These are phyloP conservation scores for Auricularia auricula-judae DNA, from an alignment of 768 basidiomycete species.

Conservation along the genomic window DNA sequence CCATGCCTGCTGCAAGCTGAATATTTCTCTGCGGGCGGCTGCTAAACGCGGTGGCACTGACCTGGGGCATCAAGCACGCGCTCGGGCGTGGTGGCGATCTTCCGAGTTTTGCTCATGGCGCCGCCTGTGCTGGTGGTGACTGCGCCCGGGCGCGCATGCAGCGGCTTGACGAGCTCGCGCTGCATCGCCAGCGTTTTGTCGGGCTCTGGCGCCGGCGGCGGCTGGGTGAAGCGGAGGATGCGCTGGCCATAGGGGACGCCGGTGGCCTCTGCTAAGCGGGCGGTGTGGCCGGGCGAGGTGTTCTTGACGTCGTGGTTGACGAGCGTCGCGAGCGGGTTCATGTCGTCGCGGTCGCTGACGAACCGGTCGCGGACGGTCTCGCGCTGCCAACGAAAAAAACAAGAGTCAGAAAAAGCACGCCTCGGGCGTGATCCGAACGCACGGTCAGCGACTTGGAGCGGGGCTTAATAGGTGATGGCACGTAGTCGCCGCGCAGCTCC, in stretches of 20 bases:
- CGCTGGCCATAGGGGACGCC: constrained; percentile 71
- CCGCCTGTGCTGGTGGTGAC: constrained; percentile 50
- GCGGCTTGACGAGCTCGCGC: constrained; percentile 64
- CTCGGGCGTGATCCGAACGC: not conserved
- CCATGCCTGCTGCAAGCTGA: constrained; percentile 10
- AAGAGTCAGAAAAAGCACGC: not conserved
- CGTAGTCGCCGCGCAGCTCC: constrained; percentile 70
- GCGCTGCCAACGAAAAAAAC: constrained; percentile 27
- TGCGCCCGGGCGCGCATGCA: constrained; percentile 57
- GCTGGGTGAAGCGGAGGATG: constrained; percentile 81
- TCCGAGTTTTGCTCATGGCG: constrained; percentile 59
- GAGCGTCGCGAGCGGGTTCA: constrained; percentile 51
- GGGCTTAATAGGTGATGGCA: constrained; percentile 37
- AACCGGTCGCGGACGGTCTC: constrained; percentile 49
- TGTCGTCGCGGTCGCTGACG: constrained; percentile 49
- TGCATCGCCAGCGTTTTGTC: constrained; percentile 67
- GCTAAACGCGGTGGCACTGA: constrained; percentile 33
- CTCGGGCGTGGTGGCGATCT: constrained; percentile 79
- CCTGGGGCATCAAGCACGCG: constrained; percentile 94
- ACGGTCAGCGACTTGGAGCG: constrained; percentile 50
- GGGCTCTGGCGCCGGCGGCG: constrained; percentile 67
- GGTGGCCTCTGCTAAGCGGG: constrained; percentile 62
- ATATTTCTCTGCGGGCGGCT: not conserved
- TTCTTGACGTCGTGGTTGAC: constrained; percentile 43
- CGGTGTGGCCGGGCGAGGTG: constrained; percentile 66